phyloP scores from a whole-genome alignment of 2,329 filamentous ascomycete genomes.

The Fusarium fracticaudum region DNA sequence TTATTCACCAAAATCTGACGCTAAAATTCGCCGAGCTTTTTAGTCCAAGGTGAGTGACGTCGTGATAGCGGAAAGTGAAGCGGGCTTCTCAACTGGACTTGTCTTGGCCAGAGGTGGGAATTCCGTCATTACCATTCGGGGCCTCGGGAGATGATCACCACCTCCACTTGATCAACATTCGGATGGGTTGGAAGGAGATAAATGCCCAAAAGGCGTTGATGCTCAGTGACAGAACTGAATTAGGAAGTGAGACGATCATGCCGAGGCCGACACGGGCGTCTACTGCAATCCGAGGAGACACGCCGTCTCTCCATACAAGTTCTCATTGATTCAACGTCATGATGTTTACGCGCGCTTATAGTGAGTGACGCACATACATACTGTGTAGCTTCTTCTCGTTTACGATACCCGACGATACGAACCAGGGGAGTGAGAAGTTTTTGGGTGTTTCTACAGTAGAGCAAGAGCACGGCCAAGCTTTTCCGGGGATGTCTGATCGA shows the following conservation, averaged over 20 bases:
- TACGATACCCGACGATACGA: constrained; percentile 9
- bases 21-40: constrained; percentile 1
- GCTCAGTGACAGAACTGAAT: constrained; percentile 13
- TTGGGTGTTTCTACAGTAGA: constrained; percentile 21
- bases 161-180: constrained; percentile 30
- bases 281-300: background rate
- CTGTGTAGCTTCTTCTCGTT: background rate
- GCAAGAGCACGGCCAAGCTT: constrained; percentile 28
- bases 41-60: constrained; percentile 14
- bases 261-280: constrained; percentile 10
- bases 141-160: constrained; percentile 18
- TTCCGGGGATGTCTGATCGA: constrained; percentile 31
- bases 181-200: constrained; percentile 6
- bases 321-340: constrained; percentile 16
- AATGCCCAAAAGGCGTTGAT: constrained; percentile 3
- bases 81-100: background rate
- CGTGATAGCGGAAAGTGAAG: constrained; percentile 14
- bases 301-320: background rate
- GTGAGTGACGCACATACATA: constrained; percentile 11
- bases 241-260: constrained; percentile 13
- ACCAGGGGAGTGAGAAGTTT: background rate
- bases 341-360: constrained; percentile 29
- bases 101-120: constrained; percentile 6
- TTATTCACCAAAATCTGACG: constrained; percentile 8
- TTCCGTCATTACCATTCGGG: constrained; percentile 30